Base-by-base conservation (phyloP, 2,329 filamentous ascomycete genomes). In the Exserohilum turcica region DNA sequence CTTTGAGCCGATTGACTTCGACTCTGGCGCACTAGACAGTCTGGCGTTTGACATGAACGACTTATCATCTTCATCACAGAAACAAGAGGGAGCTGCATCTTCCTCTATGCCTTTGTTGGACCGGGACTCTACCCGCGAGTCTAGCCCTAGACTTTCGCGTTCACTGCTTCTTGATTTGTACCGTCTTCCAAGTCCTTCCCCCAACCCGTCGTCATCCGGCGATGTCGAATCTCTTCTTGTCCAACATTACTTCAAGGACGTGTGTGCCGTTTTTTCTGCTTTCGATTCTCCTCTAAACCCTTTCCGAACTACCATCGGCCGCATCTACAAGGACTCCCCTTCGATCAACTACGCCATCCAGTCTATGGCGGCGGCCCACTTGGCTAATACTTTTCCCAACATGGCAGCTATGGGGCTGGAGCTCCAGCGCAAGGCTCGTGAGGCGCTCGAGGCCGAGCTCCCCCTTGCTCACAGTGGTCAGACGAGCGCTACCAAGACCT, bases 221-320 rank as follows among this genome's bases (percentile, higher is more conserved):
- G 80, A 83, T 40, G 74, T 80, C 15, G 80, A 82, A 3, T 84
- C 82, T 40, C 78, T 82, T 39, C 73, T 87, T 13, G 80, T 86
- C 8, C 83, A 86, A 42, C 84, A 86, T 60, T 87, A 86, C 60
- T 87, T 87, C 72, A 82, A 82, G 60, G 82, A 86, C 54, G 83
- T 86, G 3, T 85, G 83, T 43, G 79, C 78, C 3, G 71, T 86
- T 8, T 86, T 85, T 66, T 87, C 84, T n/a, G 85, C 82, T 53
- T 87, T 85, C 61, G 85, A 87, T 67, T 85, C 84, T 16, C 76
- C 79, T 10, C 77, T 85, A 59, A 87, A 87, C 59, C 83, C 84
- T 0, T 86, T 86, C 59, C 76, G 84, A 32, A 82, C 80, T 1
- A 82, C 83, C 0, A 82, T 86, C 10, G 80, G 79, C 4, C 79